Evolutionary conservation across 352 stramenopile species (phyloP).

Genomic region (Phytophthora constricta): DNA sequence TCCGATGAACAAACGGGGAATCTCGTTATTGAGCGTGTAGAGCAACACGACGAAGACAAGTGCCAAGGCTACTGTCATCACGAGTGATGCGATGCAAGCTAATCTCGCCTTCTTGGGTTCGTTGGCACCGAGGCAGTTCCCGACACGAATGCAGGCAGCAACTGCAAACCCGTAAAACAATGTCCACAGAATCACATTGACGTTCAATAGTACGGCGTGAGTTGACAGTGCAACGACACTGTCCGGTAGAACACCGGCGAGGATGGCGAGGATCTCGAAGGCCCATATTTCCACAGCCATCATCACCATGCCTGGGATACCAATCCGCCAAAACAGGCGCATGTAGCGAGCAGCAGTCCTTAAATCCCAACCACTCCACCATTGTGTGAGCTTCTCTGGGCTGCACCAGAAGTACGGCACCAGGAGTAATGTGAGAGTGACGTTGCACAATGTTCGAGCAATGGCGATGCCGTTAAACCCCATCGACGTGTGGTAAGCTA

Average conservation of each 20-base stretch:
- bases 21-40: constrained; percentile 21
- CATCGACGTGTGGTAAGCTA: constrained; percentile 71
- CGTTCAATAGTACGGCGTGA: constrained; percentile 63
- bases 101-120: constrained; percentile 46
- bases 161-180: constrained; percentile 57
- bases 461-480: constrained; percentile 80
- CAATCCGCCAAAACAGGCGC: constrained; percentile 46
- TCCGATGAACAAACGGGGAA: constrained; percentile 48
- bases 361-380: constrained; percentile 51
- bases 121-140: constrained; percentile 55
- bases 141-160: constrained; percentile 61
- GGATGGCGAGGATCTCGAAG: constrained; percentile 60
- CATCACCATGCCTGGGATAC: constrained; percentile 59
- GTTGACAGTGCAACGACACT: constrained; percentile 51
- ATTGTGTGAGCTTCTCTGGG: constrained; percentile 33
- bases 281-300: constrained; percentile 67
- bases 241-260: constrained; percentile 51
- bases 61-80: constrained; percentile 32
- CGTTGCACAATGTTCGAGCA: constrained; percentile 50
- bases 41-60: constrained; percentile 32
- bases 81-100: constrained; percentile 38
- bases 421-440: constrained; percentile 48
- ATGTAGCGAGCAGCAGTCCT: constrained; percentile 32
- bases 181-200: constrained; percentile 61
- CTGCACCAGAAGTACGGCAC: constrained; percentile 55